Evolutionary conservation across 164 flowering plant species (phyloP), one percentile per base, ranked within the genome.

Genomic region (Taxillus chinensis): DNA sequence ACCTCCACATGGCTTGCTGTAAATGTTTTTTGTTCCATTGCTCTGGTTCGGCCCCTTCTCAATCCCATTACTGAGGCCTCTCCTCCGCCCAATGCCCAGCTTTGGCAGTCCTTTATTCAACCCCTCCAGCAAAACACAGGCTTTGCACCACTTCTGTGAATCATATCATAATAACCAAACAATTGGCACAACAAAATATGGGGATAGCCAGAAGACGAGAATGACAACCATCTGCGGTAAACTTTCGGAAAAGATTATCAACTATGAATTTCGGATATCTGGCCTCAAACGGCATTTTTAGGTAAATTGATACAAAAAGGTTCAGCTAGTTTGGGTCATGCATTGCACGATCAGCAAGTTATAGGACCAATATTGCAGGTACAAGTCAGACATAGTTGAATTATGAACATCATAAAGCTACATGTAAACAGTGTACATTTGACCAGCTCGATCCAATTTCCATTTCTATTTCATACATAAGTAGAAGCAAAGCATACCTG

Each of bases 131-230:
- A 89, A 74, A 48, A 86, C 95, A 76, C 99, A 90, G 2, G 97
- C 96, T 78, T 93, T 93, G 62, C 99, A 93, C 91, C 95, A 90
- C 86, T 89, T 93, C 99, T 93, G 86, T 70, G 3, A 48, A 48
- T 11, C 12, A 48, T 7, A 48, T 11, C 8, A 48, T 8, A 11
- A 48, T 14, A 3, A 48, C 4, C 51, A 48, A 48, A 48, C 3
- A n/a, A n/a, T n/a, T 43, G 46, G 2, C 46, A 43, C 7, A 43
- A 9, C 46, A 43, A 14, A 11, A 48, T 11, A 48, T 48, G 12
- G 3, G 13, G 51, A 4, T 48, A 48, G 4, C 1, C 51, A 48
- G 51, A 48, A 48, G 13, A 48, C 27, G 13, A 48, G 9, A 14
- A 7, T 48, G 51, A 14, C 27, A 27, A 27, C 27, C 27, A 27